phyloP scores from a whole-genome alignment of 2,329 filamentous ascomycete genomes.

The Alternaria infectoria region DNA sequence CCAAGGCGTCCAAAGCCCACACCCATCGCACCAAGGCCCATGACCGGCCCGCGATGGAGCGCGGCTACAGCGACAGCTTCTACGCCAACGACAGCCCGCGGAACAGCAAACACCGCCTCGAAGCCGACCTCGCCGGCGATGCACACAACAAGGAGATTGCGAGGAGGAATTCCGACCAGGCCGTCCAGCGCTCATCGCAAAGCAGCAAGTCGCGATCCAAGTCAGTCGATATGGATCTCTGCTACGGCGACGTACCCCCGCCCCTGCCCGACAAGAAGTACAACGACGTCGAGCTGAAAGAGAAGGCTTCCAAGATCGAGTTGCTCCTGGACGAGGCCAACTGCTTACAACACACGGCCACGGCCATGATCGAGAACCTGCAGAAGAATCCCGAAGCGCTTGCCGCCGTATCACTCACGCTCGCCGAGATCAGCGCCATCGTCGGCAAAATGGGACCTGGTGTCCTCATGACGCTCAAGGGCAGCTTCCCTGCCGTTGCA shows the following conservation, averaged over 20 bases:
- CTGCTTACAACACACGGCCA: slow-evolving; percentile 84
- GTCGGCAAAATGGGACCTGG: slow-evolving; percentile 83
- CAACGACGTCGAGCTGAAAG: slow-evolving; percentile 66
- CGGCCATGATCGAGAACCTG: slow-evolving; percentile 79
- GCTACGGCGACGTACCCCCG: slow-evolving; percentile 83
- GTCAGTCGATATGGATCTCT: slow-evolving; percentile 83
- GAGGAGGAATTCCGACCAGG: slow-evolving; percentile 53
- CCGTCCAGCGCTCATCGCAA: slow-evolving; percentile 15
- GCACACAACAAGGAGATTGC: slow-evolving; percentile 49
- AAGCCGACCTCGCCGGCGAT: slow-evolving; percentile 40
- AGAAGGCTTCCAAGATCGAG: slow-evolving; percentile 77
- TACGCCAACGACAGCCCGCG: slow-evolving; percentile 48
- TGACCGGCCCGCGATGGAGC: slow-evolving; percentile 48
- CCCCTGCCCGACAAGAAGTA: slow-evolving; percentile 62
- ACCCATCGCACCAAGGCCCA: slow-evolving; percentile 35
- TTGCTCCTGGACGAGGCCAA: slow-evolving; percentile 82
- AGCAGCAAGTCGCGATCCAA: slow-evolving; percentile 41
- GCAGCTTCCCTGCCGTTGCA: slow-evolving; percentile 83
- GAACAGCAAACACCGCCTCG: slow-evolving; percentile 34
- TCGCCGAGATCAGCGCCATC: slow-evolving; percentile 87
- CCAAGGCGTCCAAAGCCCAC: slow-evolving; percentile 29
- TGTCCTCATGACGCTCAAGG: slow-evolving; percentile 77
- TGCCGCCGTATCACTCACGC: slow-evolving; percentile 88
- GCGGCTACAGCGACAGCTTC: slow-evolving; percentile 55
- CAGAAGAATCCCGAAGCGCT: slow-evolving; percentile 88